A percentile compares a stretch with the other conserved stretches of the same genome.
phyloP scores from a whole-genome alignment of 208 protist genomes.

The Histomonas meleagridis region DNA sequence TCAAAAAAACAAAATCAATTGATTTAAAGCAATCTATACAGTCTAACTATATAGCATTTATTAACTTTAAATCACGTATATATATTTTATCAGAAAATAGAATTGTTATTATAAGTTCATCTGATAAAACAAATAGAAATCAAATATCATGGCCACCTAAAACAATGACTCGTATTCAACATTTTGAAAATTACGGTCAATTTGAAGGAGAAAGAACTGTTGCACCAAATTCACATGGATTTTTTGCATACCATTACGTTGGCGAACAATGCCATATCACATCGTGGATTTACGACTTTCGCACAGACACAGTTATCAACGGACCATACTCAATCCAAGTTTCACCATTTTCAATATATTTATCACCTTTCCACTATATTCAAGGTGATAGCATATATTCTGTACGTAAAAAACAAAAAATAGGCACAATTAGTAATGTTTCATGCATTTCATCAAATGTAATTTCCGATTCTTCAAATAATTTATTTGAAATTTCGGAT shows the following conservation, averaged over 20 bases:
- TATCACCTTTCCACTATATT: neutral
- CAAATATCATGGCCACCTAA: neutral
- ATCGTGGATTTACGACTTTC: neutral
- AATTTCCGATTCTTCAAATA: neutral
- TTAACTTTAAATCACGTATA: neutral
- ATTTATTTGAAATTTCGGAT: neutral
- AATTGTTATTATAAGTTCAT: neutral
- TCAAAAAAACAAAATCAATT: neutral
- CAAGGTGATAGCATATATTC: neutral
- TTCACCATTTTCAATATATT: neutral
- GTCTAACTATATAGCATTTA: neutral
- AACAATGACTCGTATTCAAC: neutral
- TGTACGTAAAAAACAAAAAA: neutral
- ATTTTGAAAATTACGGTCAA: neutral
- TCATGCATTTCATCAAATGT: neutral
- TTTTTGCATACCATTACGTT: neutral
- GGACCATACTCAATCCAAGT: neutral
- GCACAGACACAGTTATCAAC: neutral
- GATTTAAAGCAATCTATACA: neutral
- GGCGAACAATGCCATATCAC: neutral
- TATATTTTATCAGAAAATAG: slow-evolving; percentile 1
- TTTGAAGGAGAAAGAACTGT: neutral
- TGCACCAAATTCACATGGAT: neutral
- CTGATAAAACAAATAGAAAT: neutral
- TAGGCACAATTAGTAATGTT: neutral